These are phyloP conservation scores for Solanum corneliomulleri DNA, from an alignment of 257 asterid genomes.

Conservation along the genomic window DNA sequence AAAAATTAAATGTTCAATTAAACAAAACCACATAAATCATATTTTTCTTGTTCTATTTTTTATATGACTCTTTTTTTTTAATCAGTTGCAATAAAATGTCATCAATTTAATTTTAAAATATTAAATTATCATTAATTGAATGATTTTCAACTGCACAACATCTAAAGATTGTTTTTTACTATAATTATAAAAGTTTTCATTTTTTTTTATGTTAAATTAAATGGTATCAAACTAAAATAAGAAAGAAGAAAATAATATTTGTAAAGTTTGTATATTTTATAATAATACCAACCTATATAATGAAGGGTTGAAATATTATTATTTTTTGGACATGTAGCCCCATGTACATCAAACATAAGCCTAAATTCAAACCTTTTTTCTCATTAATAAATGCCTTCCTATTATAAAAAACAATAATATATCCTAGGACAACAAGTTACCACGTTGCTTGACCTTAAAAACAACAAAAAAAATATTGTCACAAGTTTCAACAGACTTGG, in stretches of 20 bases:
- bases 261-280: not conserved
- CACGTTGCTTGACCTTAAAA: conserved; percentile 3
- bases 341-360: not conserved
- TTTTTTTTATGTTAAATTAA: no score
- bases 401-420: not conserved
- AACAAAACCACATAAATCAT: not conserved
- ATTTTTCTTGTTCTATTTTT: no score
- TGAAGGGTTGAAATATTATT: not conserved
- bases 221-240: no score
- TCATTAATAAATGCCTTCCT: not conserved
- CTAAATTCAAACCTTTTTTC: not conserved
- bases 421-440: conserved; percentile 19
- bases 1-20: not conserved
- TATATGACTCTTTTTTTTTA: no score
- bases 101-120: no score
- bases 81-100: no score
- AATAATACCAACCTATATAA: not conserved
- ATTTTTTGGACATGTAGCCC: not conserved
- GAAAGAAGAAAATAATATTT: not conserved
- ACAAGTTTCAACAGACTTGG: not conserved
- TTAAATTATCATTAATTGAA: no score
- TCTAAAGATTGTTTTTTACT: not conserved
- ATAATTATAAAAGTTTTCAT: accelerated
- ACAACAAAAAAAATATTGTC: not conserved
- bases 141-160: not conserved